Base-by-base conservation (phyloP, 495 filamentous ascomycete species). In the Chaetomium cochliodes region DNA sequence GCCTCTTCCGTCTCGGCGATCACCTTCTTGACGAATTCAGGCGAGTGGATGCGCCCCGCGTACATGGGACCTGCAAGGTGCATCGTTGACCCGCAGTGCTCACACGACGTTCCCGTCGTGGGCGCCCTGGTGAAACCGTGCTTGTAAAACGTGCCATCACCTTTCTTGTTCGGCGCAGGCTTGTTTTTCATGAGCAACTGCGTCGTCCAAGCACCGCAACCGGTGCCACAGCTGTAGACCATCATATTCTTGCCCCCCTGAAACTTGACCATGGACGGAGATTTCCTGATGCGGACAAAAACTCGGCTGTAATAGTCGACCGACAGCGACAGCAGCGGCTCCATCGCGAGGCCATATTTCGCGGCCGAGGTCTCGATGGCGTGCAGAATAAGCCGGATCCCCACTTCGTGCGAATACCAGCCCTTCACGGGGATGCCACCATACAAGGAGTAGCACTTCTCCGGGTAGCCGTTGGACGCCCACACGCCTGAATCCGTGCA, bases 271-370 rank as follows among this genome's bases (percentile, higher is more conserved):
- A 91, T 86, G 0, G 85, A 86, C 0, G 92, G 88, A 2, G 89
- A 91, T 53, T 85, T 89, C 62, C 84, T 81, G 37, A 99, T 80
- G 1, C 91, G 87, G 61, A 99, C 87, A 72, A 98, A 99, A 1
- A 97, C 80, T 51, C 96, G 85, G n/a, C 85, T 83, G 72, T 99
- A 99, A 73, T 91, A 99, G 74, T 99, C 94, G 60, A 98, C 94
- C 13, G 90, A 96, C 8, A 99, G 83, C 18, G 92, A 96, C 16
- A 99, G 82, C 0, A 97, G 80, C 0, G 94, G 94, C 73, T 99
- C 94, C 62, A 97, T 92, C 4, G 90, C 84, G 9, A 94, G 76
- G n/a, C 94, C 94, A 65, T 98, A 96, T 64, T 87, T 87, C 8
- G 88, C 90, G 22, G 92, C 94, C 11, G 89, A 79, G 6, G 86